Evolutionary conservation across 2,329 filamentous ascomycete genomes (phyloP).

Genomic region (Colletotrichum noveboracense): DNA sequence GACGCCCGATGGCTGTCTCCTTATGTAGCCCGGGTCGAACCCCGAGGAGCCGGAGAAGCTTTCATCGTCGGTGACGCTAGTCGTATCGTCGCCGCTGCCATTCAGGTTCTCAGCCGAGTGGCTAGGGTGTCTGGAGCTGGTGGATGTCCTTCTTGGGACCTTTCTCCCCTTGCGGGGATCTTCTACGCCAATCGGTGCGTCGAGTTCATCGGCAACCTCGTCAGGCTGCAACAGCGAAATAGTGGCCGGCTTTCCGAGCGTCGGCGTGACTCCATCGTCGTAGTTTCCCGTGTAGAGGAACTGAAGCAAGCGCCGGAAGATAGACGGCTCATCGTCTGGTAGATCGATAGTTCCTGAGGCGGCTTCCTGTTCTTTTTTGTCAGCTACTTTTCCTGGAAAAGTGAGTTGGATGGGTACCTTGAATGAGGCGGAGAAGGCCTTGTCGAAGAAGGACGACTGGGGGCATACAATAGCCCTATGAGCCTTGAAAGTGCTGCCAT

Average conservation of each 20-base stretch:
- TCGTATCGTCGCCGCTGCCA: neutral
- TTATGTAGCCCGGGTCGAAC: neutral
- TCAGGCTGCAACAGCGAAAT: neutral
- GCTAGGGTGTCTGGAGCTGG: neutral
- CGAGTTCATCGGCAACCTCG: constrained; percentile 1
- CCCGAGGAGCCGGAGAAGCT: neutral
- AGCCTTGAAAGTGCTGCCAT: constrained; percentile 30
- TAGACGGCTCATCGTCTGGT: constrained; percentile 31
- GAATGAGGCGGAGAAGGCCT: constrained; percentile 25
- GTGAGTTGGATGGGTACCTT: constrained; percentile 25
- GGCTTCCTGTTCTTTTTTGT: constrained; percentile 23
- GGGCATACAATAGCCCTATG: constrained; percentile 40
- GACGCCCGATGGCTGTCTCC: neutral
- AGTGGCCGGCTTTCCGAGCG: neutral
- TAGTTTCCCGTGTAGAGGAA: constrained; percentile 34
- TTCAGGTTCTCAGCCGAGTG: neutral
- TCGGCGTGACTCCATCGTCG: neutral
- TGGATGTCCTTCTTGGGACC: neutral
- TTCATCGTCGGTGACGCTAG: neutral
- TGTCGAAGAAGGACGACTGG: constrained; percentile 35
- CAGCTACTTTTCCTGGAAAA: neutral
- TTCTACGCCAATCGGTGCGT: neutral
- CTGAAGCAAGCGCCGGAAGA: constrained; percentile 30
- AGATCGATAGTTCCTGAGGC: constrained; percentile 24
- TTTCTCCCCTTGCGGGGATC: neutral